Conservation (phyloP, 164 flowering plant species). For the Stephania yunnanensis region DNA sequence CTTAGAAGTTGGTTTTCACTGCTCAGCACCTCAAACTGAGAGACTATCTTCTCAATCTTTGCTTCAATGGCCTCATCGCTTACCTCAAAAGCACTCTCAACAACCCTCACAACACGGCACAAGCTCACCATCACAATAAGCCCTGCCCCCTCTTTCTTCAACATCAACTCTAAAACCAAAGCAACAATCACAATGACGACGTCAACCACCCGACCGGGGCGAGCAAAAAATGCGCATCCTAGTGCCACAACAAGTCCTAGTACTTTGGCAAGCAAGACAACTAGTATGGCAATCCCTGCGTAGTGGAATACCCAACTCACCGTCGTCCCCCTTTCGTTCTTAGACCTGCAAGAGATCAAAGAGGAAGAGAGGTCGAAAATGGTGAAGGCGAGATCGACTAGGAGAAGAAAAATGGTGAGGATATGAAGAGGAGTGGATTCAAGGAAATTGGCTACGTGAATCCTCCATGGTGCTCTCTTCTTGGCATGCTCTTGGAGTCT, state of each 20-base stretch:
- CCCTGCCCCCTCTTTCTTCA: constrained; percentile 43
- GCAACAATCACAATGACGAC: constrained; percentile 43
- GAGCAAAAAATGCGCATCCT: constrained; percentile 32
- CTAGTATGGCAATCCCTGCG: constrained; percentile 42
- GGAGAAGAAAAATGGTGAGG: constrained; percentile 32
- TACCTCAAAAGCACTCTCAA: constrained; percentile 62
- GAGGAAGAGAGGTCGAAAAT: constrained; percentile 53
- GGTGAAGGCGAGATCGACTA: constrained; percentile 39
- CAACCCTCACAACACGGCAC: constrained; percentile 54
- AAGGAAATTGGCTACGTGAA: constrained; percentile 32
- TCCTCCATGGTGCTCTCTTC: constrained; percentile 40
- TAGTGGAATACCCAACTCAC: constrained; percentile 32
- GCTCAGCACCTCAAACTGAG: constrained; percentile 34
- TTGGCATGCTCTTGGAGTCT: constrained; percentile 1
- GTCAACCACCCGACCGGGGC: constrained; percentile 48
- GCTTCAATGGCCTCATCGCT: constrained; percentile 60
- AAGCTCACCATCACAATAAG: constrained; percentile 51
- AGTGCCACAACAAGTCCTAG: constrained; percentile 32
- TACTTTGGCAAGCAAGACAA: constrained; percentile 28
- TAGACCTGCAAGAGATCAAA: constrained; percentile 23
- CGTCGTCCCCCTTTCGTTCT: background rate
- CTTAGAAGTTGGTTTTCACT: constrained; percentile 33
- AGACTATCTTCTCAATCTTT: constrained; percentile 33
- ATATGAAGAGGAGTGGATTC: constrained; percentile 38
- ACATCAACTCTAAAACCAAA: constrained; percentile 34